These are phyloP conservation scores for Eucalyptus paniculata DNA, from an alignment of 345 rosid species.

Conservation along the genomic window DNA sequence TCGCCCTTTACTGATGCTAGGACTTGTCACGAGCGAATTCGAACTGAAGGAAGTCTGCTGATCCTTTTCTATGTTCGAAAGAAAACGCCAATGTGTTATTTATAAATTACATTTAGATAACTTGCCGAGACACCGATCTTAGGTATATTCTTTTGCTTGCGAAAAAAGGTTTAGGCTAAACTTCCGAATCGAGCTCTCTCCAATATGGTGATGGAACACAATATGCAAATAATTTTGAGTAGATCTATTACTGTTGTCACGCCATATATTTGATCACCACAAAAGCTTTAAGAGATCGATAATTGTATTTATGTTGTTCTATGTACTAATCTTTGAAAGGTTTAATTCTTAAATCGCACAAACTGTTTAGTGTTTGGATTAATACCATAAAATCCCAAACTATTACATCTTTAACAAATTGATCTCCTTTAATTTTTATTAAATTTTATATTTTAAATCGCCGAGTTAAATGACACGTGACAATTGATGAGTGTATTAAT, in stretches of 20 bases:
- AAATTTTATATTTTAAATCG: accelerated
- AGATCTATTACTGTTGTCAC: not conserved
- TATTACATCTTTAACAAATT: no score
- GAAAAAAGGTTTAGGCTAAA: not conserved
- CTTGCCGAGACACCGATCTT: not conserved
- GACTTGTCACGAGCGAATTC: not conserved
- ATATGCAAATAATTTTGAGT: not conserved
- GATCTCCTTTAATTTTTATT: no score
- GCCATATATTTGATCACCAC: not conserved
- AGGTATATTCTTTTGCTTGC: not conserved
- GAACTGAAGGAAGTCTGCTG: not conserved
- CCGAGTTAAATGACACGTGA: accelerated
- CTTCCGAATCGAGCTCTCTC: not conserved
- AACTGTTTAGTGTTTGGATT: not conserved
- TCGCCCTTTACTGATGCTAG: not conserved
- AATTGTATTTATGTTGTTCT: not conserved
- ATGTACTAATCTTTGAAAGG: not conserved
- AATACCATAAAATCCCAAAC: no score
- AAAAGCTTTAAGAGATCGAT: not conserved
- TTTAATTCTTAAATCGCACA: not conserved
- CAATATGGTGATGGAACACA: not conserved
- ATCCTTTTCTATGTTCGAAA: not conserved
- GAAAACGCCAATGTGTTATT: not conserved
- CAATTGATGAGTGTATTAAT: no score
- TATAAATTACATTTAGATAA: not conserved